Conservation (phyloP, 140 eudicot species). For the Flaveria floridana region DNA sequence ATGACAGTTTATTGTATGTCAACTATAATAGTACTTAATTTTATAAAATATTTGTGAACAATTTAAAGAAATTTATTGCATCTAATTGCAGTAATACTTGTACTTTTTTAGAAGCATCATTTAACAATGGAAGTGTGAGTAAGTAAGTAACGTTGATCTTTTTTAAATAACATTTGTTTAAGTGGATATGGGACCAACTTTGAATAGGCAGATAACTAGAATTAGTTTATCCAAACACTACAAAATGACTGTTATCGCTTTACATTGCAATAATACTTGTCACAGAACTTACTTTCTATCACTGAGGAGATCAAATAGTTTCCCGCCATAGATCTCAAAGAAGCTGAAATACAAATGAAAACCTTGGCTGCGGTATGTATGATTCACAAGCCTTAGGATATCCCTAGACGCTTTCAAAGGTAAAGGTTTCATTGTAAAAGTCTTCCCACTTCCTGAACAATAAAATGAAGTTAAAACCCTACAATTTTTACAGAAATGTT, state of each 20-base stretch:
- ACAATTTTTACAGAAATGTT: neutral
- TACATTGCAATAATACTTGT: neutral
- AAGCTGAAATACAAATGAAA: slow-evolving; percentile 88
- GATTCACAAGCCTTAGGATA: slow-evolving; percentile 81
- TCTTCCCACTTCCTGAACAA: slow-evolving; percentile 92
- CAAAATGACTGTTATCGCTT: neutral
- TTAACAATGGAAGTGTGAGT: neutral
- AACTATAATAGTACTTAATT: neutral
- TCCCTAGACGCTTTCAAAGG: slow-evolving; percentile 94
- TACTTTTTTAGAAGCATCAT: neutral
- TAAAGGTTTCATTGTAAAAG: slow-evolving; percentile 94
- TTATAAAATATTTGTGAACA: neutral
- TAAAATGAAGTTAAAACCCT: slow-evolving; percentile 11
- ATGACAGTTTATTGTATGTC: neutral
- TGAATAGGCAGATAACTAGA: neutral
- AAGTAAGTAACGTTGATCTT: neutral
- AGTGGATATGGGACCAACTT: neutral
- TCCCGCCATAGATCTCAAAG: slow-evolving; percentile 98
- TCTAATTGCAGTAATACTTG: neutral
- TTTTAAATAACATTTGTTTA: neutral
- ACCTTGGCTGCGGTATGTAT: slow-evolving; percentile 95
- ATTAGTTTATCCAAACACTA: slow-evolving; percentile 11
- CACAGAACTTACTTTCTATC: slow-evolving; percentile 75
- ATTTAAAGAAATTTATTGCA: neutral
- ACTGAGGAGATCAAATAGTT: slow-evolving; percentile 88